Evolutionary conservation across 352 stramenopile genomes (phyloP), one percentile per base, ranked within the genome.

Genomic region (Phytophthora sp.): DNA sequence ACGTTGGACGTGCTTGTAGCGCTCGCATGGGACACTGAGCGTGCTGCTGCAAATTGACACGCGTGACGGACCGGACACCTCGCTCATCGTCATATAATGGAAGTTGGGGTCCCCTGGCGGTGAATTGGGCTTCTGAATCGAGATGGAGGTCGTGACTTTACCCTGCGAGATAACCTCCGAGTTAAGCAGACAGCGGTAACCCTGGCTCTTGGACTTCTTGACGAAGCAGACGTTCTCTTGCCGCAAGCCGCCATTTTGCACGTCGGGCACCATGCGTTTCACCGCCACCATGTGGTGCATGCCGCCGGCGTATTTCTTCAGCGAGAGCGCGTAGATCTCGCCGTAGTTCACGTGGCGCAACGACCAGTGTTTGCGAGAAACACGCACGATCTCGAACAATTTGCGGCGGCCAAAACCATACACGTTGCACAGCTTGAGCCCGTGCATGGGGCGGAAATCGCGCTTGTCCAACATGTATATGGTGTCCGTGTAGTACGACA

Each of bases 381-480:
- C 77, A 20, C 82, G 84, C 44, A 82, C 79, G 42, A 95, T 88
- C 63, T 93, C 80, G 35, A 95, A 95, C 46, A 95, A 66, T 73
- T 86, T 81, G 23, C 78, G 76, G 18, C 82, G 82, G 1, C 84
- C 84, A 68, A 95, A 95, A 26, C 84, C 87, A 57, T 88, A 89
- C 44, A 95, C 80, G 8, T 67, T 74, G 60, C 87, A 95, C 63
- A 82, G 79, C 55, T 90, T 88, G 7, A 93, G 77, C 1, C 81
- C 80, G 45, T 81, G 72, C 36, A 59, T 79, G 3, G 84, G 76
- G 15, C 75, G 82, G 63, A 95, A 93, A 55, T 91, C 73, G 15
- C 82, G 77, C 66, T 95, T 95, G 70, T 95, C 84, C 41, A 95
- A 68, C 18, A 85, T 67, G 63, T 91, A 95, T 29, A 93, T 89